These are phyloP conservation scores for Zymoseptoria ardabiliae DNA, from an alignment of 2,329 filamentous ascomycete genomes.

Conservation along the genomic window DNA sequence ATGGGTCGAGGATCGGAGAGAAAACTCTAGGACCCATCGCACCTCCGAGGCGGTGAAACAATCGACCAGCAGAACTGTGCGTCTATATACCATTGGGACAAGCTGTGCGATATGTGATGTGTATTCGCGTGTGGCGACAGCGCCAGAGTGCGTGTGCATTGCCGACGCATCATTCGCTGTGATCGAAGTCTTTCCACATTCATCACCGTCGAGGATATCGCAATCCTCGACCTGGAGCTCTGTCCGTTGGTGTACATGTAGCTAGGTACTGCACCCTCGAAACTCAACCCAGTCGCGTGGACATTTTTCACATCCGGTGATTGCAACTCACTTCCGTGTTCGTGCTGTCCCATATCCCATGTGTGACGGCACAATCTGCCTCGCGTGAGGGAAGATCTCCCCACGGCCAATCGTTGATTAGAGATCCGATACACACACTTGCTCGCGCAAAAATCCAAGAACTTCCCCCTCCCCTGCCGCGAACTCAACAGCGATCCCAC, in stretches of 20 bases:
- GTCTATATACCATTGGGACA: background rate
- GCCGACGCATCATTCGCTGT: background rate
- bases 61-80: background rate
- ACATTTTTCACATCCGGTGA: background rate
- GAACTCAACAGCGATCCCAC: background rate
- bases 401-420: background rate
- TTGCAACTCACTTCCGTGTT: no score
- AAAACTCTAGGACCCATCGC: background rate
- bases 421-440: background rate
- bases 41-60: background rate
- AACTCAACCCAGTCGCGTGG: background rate
- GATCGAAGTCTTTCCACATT: no score
- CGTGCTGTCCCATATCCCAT: background rate
- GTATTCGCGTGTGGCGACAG: background rate
- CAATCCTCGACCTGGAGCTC: background rate
- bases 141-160: background rate
- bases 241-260: background rate
- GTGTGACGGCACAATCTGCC: background rate
- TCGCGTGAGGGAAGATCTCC: background rate
- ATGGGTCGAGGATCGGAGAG: background rate
- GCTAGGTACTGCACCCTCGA: background rate
- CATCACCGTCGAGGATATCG: background rate
- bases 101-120: background rate
- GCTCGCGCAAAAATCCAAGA: background rate
- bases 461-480: background rate